Percentiles rank a stretch among this genome's conserved stretches.
Conservation (phyloP, 371 early-diverging fungal genomes). For the Choanephora cucurbitarum region DNA sequence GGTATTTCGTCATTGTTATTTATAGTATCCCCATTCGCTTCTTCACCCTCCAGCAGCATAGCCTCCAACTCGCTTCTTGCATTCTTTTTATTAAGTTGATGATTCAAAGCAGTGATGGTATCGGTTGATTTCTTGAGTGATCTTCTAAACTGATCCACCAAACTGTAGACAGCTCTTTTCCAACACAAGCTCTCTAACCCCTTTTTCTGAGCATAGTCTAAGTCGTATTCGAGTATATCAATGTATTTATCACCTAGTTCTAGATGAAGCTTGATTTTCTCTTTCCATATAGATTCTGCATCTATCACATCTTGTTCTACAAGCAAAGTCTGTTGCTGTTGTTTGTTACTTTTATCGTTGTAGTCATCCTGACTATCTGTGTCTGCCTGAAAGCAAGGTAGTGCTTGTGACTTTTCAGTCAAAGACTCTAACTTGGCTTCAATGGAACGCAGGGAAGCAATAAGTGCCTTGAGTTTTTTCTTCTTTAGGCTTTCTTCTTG, state of each 20-base stretch:
- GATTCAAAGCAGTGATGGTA: not conserved
- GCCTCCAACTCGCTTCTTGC: slow-evolving; percentile 9
- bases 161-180: slow-evolving; percentile 64
- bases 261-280: slow-evolving; percentile 43
- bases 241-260: slow-evolving; percentile 52
- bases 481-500: slow-evolving; percentile 13
- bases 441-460: slow-evolving; percentile 29
- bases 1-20: not conserved
- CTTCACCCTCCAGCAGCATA: slow-evolving; percentile 9
- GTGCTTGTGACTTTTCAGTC: slow-evolving; percentile 5
- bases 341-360: not conserved
- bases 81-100: not conserved
- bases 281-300: slow-evolving; percentile 31
- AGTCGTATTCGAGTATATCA: slow-evolving; percentile 52
- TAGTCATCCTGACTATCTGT: not conserved
- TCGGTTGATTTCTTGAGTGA: slow-evolving; percentile 37
- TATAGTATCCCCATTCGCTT: slow-evolving; percentile 4
- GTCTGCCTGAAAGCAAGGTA: slow-evolving; percentile 13
- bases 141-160: slow-evolving; percentile 60
- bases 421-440: slow-evolving; percentile 30
- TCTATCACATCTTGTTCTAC: slow-evolving; percentile 24
- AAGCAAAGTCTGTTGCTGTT: not conserved
- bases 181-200: slow-evolving; percentile 65
- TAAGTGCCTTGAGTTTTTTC: slow-evolving; percentile 24
- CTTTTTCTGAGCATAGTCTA: slow-evolving; percentile 58